Evolutionary conservation across 2,329 filamentous ascomycete species (phyloP).

Genomic region (Podosphaera leucotricha): DNA sequence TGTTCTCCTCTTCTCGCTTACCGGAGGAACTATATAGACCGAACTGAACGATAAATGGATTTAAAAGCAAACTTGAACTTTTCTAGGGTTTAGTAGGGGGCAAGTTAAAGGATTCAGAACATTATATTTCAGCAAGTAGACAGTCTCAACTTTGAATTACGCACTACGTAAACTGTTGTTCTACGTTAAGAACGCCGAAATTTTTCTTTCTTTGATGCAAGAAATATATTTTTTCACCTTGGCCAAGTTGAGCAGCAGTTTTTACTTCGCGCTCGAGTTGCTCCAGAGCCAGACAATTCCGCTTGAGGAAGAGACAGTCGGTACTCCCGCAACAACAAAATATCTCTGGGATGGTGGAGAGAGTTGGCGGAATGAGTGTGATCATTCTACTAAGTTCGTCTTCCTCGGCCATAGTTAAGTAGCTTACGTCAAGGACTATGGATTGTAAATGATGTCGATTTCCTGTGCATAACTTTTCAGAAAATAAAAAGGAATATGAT

Average conservation of each 20-base stretch:
- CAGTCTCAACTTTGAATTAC: no score
- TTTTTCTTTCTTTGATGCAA: no score
- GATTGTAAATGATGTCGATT: background rate
- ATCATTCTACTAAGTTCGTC: conserved; percentile 9
- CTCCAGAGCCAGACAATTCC: conserved; percentile 57
- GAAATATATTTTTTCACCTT: conserved; percentile 25
- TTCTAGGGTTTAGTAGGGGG: background rate
- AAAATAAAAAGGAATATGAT: background rate
- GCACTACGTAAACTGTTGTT: no score
- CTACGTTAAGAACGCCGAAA: no score
- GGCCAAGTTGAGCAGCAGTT: conserved; percentile 66
- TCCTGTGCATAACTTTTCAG: background rate
- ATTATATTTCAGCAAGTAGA: no score
- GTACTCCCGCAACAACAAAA: conserved; percentile 69
- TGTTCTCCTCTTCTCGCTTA: conserved; percentile 4
- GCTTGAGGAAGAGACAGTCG: conserved; percentile 58
- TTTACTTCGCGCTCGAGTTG: conserved; percentile 71
- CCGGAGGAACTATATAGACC: background rate
- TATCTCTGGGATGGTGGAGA: conserved; percentile 6
- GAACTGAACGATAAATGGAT: background rate
- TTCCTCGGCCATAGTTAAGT: conserved; percentile 4
- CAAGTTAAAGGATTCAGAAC: no score
- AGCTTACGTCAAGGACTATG: background rate
- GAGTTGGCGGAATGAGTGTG: conserved; percentile 10
- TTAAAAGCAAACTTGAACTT: background rate